A percentile compares a stretch with the other conserved stretches of the same genome.
These are phyloP conservation scores for Ceratobasidium sp. DNA, from an alignment of 1,284 basidiomycete species.

Conservation along the genomic window DNA sequence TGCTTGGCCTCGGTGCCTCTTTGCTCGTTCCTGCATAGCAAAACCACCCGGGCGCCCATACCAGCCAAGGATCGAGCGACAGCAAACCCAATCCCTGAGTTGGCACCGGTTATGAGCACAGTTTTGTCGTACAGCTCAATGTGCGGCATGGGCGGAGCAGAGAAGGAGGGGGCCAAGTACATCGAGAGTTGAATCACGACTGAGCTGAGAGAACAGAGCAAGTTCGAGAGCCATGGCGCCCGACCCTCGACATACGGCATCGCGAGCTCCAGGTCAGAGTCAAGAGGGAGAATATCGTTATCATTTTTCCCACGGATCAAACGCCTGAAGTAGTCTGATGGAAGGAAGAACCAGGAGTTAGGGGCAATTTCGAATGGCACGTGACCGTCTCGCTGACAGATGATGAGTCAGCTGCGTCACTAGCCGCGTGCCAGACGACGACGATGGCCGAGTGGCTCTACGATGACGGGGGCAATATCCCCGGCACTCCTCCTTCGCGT, in stretches of 20 bases:
- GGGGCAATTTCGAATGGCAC: background rate
- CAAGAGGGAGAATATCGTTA: too few species aligned
- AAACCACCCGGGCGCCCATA: conserved; percentile 40
- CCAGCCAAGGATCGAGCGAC: conserved; percentile 36
- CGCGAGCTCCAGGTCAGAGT: background rate
- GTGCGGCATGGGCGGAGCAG: background rate
- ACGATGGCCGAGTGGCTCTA: conserved; percentile 13
- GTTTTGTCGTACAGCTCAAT: conserved; percentile 17
- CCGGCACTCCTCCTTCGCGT: conserved; percentile 30
- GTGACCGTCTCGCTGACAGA: background rate
- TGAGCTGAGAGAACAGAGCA: background rate
- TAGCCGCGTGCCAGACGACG: background rate
- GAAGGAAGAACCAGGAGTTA: background rate
- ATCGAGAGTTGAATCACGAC: background rate
- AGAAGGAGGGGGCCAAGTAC: background rate
- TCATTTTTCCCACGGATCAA: background rate
- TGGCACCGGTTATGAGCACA: conserved; percentile 37
- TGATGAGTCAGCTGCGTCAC: background rate
- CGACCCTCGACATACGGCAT: background rate
- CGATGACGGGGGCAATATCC: conserved; percentile 21
- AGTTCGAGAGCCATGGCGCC: background rate
- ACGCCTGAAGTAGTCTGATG: too few species aligned
- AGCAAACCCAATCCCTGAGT: conserved; percentile 40
- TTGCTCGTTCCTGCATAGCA: conserved; percentile 32
- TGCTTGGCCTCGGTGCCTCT: conserved; percentile 30